Percentiles rank a stretch among this genome's conserved stretches.
Evolutionary conservation across 2,329 filamentous ascomycete species (phyloP).

Genomic region (Ophiognomonia clavigignenti-juglandacearum): DNA sequence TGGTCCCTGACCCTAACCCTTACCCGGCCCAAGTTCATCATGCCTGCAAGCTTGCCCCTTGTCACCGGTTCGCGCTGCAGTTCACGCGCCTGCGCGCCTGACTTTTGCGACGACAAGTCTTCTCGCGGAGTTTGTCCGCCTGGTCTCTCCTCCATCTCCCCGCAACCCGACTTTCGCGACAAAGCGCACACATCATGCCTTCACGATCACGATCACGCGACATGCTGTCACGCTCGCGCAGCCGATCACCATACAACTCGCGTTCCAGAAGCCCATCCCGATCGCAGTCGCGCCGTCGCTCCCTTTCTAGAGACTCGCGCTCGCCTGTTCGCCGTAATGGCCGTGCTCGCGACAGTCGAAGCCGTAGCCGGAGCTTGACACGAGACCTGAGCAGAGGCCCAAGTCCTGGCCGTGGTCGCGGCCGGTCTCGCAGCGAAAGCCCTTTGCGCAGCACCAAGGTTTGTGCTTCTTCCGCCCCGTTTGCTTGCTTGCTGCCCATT

Average conservation of each 20-base stretch:
- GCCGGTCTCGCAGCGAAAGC: conserved; percentile 31
- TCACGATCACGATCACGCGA: conserved; percentile 17
- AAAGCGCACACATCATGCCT: conserved; percentile 15
- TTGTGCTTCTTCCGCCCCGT: conserved; percentile 15
- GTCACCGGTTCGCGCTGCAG: too few species aligned
- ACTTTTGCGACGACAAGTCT: not conserved
- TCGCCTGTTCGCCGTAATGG: conserved; percentile 34
- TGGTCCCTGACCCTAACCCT: too few species aligned
- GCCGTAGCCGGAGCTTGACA: conserved; percentile 24
- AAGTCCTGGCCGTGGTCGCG: conserved; percentile 31
- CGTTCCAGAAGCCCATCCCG: conserved; percentile 17
- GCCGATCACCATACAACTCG: conserved; percentile 10
- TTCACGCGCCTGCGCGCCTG: too few species aligned
- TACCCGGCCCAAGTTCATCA: too few species aligned
- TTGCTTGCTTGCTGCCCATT: conserved; percentile 8
- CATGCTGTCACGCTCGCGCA: conserved; percentile 6
- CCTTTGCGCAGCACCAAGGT: conserved; percentile 50
- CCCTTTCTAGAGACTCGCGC: conserved; percentile 19
- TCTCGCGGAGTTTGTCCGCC: not conserved
- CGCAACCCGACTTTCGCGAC: not conserved
- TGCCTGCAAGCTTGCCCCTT: too few species aligned
- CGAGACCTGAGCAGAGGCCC: conserved; percentile 27
- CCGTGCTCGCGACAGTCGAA: conserved; percentile 27
- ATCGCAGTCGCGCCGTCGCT: conserved; percentile 16
- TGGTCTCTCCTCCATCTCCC: not conserved